These are phyloP conservation scores for Paraphoma sp. DNA, from an alignment of 2,329 filamentous ascomycete species.

Conservation along the genomic window DNA sequence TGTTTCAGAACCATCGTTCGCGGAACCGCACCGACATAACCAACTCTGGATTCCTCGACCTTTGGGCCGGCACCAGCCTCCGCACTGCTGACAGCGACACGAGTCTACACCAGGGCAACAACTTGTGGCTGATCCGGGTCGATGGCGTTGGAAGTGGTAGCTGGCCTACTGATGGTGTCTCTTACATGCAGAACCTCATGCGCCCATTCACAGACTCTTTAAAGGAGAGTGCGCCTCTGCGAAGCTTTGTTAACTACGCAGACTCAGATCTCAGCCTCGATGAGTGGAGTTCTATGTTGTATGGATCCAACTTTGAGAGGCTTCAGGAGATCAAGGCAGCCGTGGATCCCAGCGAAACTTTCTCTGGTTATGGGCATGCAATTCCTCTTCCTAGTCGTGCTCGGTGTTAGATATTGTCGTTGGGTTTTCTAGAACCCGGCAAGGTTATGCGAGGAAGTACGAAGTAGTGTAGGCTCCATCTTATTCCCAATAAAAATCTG, in stretches of 20 bases:
- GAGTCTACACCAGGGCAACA: conserved; percentile 20
- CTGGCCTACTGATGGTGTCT: conserved; percentile 23
- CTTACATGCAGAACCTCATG: conserved; percentile 25
- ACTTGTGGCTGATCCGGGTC: conserved; percentile 31
- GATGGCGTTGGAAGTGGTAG: conserved; percentile 15
- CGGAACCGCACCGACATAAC: conserved; percentile 23
- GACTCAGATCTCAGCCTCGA: conserved; percentile 18
- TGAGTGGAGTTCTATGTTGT: conserved; percentile 24
- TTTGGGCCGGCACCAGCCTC: conserved; percentile 24
- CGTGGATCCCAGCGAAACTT: conserved; percentile 16
- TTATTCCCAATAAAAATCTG: too few relatives aligned
- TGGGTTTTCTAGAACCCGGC: background rate
- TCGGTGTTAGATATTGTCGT: background rate
- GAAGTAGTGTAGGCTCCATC: too few relatives aligned
- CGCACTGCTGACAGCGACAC: conserved; percentile 19
- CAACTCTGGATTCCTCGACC: conserved; percentile 22
- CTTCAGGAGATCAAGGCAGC: conserved; percentile 21
- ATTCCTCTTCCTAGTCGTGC: background rate
- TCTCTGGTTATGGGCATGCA: conserved; percentile 12
- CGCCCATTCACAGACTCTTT: conserved; percentile 20
- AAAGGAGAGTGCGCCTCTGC: conserved; percentile 14
- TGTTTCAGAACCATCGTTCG: conserved; percentile 12
- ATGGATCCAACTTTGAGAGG: conserved; percentile 18
- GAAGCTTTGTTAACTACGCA: conserved; percentile 26
- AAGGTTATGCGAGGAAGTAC: too few relatives aligned